phyloP scores from a whole-genome alignment of 257 asterid species.

The Echium plantagineum region DNA sequence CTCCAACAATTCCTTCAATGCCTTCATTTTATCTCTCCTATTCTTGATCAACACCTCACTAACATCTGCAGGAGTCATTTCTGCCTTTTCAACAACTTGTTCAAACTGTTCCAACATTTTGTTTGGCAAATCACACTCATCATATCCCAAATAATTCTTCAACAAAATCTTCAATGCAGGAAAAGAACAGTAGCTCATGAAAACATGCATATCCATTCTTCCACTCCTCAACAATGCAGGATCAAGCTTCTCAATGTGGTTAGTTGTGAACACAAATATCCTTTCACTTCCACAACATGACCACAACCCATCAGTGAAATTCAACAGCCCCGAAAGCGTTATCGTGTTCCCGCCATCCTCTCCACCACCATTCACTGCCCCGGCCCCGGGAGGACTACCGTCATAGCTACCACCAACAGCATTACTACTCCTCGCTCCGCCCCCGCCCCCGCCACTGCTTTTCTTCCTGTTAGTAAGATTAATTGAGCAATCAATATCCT shows the following conservation, averaged over 20 bases:
- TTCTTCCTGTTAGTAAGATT: conserved; percentile 26
- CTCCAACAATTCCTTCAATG: conserved; percentile 48
- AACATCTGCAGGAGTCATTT: conserved; percentile 90
- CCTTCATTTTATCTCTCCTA: conserved; percentile 44
- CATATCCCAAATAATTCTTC: conserved; percentile 58
- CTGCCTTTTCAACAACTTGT: conserved; percentile 40
- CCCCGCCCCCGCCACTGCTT: not conserved
- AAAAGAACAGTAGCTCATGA: conserved; percentile 68
- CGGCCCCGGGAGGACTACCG: conserved; percentile 1
- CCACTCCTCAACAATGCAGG: conserved; percentile 89
- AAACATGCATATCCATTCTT: conserved; percentile 92
- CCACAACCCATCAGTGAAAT: conserved; percentile 93
- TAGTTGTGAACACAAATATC: conserved; percentile 86
- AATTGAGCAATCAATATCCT: conserved; percentile 39
- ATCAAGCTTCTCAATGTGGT: conserved; percentile 87
- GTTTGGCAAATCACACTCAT: conserved; percentile 31
- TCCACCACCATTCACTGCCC: conserved; percentile 4
- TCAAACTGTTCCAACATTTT: conserved; percentile 30
- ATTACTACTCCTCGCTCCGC: not conserved
- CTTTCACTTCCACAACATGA: conserved; percentile 94
- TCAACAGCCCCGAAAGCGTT: conserved; percentile 76
- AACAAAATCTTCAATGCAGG: conserved; percentile 53
- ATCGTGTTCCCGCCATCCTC: conserved; percentile 51
- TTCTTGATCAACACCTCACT: conserved; percentile 79
- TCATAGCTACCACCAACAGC: conserved; percentile 4